Conservation (phyloP, 306 rosid genomes). For the Trifolium dubium region DNA sequence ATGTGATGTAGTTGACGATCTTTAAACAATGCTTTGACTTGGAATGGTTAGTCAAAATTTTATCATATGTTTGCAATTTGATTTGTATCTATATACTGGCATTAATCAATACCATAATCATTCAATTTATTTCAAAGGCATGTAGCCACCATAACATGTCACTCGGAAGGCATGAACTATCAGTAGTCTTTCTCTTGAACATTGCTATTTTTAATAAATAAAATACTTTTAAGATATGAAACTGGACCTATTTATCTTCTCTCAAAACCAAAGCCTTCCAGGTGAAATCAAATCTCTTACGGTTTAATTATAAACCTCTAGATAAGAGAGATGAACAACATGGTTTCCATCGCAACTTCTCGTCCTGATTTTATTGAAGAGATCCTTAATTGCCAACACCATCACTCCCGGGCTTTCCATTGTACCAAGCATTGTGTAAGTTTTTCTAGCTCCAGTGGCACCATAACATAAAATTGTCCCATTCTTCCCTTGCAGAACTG, state of each 20-base stretch:
- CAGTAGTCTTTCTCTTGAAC: constrained; percentile 12
- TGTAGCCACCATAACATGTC: background rate
- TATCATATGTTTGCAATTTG: background rate
- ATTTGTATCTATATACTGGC: background rate
- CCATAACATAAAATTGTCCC: constrained; percentile 96
- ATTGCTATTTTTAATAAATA: background rate
- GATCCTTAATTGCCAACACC: constrained; percentile 96
- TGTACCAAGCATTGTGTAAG: constrained; percentile 94
- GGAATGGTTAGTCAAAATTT: constrained; percentile 6
- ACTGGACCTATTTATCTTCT: constrained; percentile 86
- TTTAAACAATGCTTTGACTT: background rate
- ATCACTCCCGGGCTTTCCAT: constrained; percentile 87
- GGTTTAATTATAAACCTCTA: constrained; percentile 92
- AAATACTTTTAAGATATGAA: constrained; percentile 1
- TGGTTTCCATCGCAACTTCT: constrained; percentile 93
- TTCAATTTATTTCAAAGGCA: constrained; percentile 13
- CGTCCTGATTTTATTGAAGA: constrained; percentile 75
- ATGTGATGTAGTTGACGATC: background rate
- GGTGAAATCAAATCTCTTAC: constrained; percentile 92
- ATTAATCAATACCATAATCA: constrained; percentile 21
- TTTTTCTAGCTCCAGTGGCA: constrained; percentile 97
- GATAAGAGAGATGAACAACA: constrained; percentile 82
- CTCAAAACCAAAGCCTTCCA: constrained; percentile 88
- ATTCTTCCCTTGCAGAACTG: constrained; percentile 90
- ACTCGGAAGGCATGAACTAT: constrained; percentile 6